Conservation (phyloP, 106 monocot genomes). For the Allium cepa region DNA sequence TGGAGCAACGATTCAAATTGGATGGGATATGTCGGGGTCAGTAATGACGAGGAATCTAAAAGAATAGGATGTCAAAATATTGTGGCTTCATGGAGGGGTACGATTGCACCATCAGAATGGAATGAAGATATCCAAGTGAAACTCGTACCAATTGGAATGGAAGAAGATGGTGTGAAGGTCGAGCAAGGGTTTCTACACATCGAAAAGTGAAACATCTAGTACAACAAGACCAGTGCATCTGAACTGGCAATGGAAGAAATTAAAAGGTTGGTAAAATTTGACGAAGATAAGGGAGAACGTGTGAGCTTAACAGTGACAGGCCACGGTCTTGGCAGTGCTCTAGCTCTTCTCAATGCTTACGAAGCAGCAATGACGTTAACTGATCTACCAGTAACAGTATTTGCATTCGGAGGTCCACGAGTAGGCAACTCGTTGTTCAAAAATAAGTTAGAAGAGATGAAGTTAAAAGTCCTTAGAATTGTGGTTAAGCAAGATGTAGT, state of each 20-base stretch:
- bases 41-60: conserved; percentile 36
- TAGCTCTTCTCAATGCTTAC: conserved; percentile 54
- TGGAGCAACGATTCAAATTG: conserved; percentile 71
- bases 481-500: conserved; percentile 57
- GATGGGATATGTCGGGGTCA: conserved; percentile 74
- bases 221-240: conserved; percentile 52
- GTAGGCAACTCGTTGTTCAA: conserved; percentile 60
- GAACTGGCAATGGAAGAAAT: conserved; percentile 68
- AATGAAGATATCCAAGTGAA: conserved; percentile 34
- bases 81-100: conserved; percentile 66
- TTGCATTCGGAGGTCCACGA: conserved; percentile 60
- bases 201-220: conserved; percentile 30
- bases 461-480: conserved; percentile 41
- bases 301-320: conserved; percentile 65
- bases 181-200: conserved; percentile 68
- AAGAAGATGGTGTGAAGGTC: conserved; percentile 12
- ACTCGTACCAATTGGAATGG: conserved; percentile 17
- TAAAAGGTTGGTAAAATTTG: conserved; percentile 22
- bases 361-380: conserved; percentile 35
- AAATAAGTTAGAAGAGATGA: conserved; percentile 15
- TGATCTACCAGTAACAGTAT: conserved; percentile 29
- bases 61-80: conserved; percentile 51
- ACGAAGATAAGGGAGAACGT: conserved; percentile 41
- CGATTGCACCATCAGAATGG: conserved; percentile 45
- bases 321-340: conserved; percentile 76